A percentile compares a stretch with the other conserved stretches of the same genome.
phyloP scores from a whole-genome alignment of 1,284 basidiomycete species.

The Coriolopsis trogii region DNA sequence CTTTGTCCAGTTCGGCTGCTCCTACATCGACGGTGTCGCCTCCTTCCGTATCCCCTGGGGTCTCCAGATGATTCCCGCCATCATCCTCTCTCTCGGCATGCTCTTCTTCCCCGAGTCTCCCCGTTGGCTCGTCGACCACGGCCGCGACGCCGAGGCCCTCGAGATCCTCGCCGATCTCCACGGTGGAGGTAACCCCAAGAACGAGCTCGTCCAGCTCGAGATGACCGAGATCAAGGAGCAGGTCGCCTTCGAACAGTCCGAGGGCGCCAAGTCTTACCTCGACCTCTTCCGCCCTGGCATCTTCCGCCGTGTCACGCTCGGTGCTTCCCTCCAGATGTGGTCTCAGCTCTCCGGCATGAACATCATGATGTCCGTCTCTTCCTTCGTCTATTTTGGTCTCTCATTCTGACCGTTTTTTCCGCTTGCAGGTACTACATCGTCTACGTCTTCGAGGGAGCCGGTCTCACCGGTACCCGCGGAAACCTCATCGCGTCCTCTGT shows the following conservation, averaged over 20 bases:
- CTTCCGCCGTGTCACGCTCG: conserved; percentile 46
- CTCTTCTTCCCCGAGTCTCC: conserved; percentile 63
- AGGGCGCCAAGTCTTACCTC: conserved; percentile 71
- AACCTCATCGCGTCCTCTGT: conserved; percentile 79
- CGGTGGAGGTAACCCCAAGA: conserved; percentile 64
- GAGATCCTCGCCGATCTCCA: conserved; percentile 81
- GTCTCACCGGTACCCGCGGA: conserved; percentile 67
- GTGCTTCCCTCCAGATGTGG: conserved; percentile 50
- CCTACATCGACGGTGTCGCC: conserved; percentile 67
- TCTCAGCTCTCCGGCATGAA: conserved; percentile 49
- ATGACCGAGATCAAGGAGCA: conserved; percentile 80
- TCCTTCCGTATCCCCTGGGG: conserved; percentile 84
- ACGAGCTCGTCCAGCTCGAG: conserved; percentile 77
- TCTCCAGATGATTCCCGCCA: conserved; percentile 76
- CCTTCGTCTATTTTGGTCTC: neutral
- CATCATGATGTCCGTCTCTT: conserved; percentile 64
- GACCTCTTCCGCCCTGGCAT: conserved; percentile 62
- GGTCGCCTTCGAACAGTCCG: conserved; percentile 67
- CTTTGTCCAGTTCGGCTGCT: conserved; percentile 76
- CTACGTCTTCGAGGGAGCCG: conserved; percentile 78
- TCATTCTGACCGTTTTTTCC: neutral
- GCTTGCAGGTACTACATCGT: conserved; percentile 67
- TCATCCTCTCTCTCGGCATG: conserved; percentile 73
- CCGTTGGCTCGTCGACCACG: conserved; percentile 69
- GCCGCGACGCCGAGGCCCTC: conserved; percentile 69